Conservation (phyloP, 2,329 filamentous ascomycete species). For the Aureobasidium subglaciale region DNA sequence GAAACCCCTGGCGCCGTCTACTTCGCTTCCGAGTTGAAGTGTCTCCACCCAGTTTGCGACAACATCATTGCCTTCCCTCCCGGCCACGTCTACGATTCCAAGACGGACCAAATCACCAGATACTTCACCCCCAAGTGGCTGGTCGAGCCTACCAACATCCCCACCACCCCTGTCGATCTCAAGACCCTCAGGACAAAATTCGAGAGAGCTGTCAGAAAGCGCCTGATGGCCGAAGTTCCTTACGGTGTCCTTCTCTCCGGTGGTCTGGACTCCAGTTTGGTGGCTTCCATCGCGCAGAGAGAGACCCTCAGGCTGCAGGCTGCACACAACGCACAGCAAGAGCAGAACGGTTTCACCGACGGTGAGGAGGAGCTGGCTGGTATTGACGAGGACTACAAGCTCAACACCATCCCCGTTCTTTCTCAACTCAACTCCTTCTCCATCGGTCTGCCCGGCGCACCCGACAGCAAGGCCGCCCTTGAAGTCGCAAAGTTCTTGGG, state of each 20-base stretch:
- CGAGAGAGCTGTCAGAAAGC: constrained; percentile 88
- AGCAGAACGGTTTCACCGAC: constrained; percentile 44
- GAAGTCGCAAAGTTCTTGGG: constrained; percentile 95
- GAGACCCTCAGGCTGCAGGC: constrained; percentile 72
- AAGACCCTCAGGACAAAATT: constrained; percentile 73
- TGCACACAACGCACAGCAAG: constrained; percentile 34
- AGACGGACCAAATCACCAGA: constrained; percentile 72
- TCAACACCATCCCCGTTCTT: constrained; percentile 83
- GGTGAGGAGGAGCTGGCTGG: constrained; percentile 72
- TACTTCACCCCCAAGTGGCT: constrained; percentile 89
- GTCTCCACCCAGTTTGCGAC: constrained; percentile 86
- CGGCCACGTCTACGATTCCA: constrained; percentile 92
- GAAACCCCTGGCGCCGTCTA: constrained; percentile 77
- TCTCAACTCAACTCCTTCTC: constrained; percentile 98
- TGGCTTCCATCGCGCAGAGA: constrained; percentile 89
- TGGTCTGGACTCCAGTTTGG: constrained; percentile 89
- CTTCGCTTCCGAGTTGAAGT: constrained; percentile 97
- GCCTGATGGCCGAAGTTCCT: constrained; percentile 96
- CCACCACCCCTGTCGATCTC: constrained; percentile 73
- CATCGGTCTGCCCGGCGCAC: constrained; percentile 86
- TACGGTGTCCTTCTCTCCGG: constrained; percentile 95
- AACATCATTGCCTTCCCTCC: constrained; percentile 91
- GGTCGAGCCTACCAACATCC: constrained; percentile 73
- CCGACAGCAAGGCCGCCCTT: constrained; percentile 83
- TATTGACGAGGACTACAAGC: constrained; percentile 84